Evolutionary conservation across 202 grass and related monocot genomes (phyloP), one percentile per base, ranked within the genome.

Genomic region (Sporobolus alterniflorus): DNA sequence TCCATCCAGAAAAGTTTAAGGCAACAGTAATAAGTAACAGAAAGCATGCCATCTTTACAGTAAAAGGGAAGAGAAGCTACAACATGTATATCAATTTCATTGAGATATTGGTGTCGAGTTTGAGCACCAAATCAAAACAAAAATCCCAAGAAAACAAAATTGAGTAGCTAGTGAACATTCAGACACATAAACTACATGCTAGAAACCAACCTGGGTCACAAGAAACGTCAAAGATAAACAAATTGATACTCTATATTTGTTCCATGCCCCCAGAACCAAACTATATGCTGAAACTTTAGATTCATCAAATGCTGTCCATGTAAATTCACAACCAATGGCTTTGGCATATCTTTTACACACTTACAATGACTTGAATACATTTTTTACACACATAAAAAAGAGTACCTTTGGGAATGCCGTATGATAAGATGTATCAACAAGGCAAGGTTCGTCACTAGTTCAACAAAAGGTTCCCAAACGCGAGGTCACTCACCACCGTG

Each of bases 401-500:
- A 51, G 4, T 20, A 51, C 49, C 0, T 21, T 7, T 51, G 18
- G 17, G 18, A 55, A 55, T 60, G 24, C 3, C 1, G 24, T 60
- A 60, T 5, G 22, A 28, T 60, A 29, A 13, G 25, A 13, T 29
- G 24, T 60, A 60, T 3, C 10, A 28, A 25, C 11, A 14, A 60
- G 28, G 24, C 24, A 28, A 26, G 10, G 24, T 5, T 11, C 11
- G 24, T 60, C 20, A 2, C 11, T 28, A 28, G 18, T 3, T 66
- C 10, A 55, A 83, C 24, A 32, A 56, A 79, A 17, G 43, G 50
- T 73, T 83, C 11, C 0, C 11, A 60, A 60, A 26, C 28, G 25
- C 0, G 8, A 54, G 51, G 3, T 22, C 64, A 67, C 87, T 74
- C 76, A 98, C 96, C 96, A 32, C 96, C 96, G 72, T 98, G 96